A percentile compares a stretch with the other conserved stretches of the same genome.
phyloP scores from a whole-genome alignment of 2,329 filamentous ascomycete species.

The Fusarium albosuccineum region DNA sequence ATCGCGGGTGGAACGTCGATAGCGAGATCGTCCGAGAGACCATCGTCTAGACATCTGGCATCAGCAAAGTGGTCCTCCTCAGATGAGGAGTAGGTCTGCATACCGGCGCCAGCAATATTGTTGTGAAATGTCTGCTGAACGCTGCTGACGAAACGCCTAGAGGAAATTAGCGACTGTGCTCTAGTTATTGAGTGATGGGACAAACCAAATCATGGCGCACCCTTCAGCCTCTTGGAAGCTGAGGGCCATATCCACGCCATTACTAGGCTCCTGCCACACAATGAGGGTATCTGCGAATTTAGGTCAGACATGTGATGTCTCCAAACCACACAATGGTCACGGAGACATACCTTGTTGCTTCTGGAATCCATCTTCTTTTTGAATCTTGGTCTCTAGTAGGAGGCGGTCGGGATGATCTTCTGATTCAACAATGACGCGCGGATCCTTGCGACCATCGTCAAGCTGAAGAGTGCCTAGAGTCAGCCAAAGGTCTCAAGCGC shows the following conservation, averaged over 20 bases:
- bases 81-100: constrained; percentile 33
- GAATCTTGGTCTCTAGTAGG: constrained; percentile 89
- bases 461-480: constrained; percentile 56
- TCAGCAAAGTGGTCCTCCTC: constrained; percentile 28
- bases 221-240: constrained; percentile 98
- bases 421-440: constrained; percentile 89
- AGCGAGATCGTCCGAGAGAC: constrained; percentile 85
- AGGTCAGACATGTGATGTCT: constrained; percentile 45
- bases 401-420: constrained; percentile 90
- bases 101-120: constrained; percentile 73
- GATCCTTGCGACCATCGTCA: constrained; percentile 78
- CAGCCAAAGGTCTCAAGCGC: constrained; percentile 25
- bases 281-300: constrained; percentile 85
- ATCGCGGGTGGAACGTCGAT: constrained; percentile 80
- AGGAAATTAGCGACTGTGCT: constrained; percentile 36
- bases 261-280: constrained; percentile 91
- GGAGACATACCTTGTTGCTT: constrained; percentile 87
- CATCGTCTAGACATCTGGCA: constrained; percentile 74
- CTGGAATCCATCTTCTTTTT: constrained; percentile 95
- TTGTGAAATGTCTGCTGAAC: constrained; percentile 81
- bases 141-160: constrained; percentile 89
- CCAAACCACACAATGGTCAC: constrained; percentile 13
- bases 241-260: constrained; percentile 94
- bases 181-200: constrained; percentile 14
- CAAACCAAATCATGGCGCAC: constrained; percentile 90